Conservation (phyloP, 2,329 filamentous ascomycete species). For the Raffaelea ambrosiae region DNA sequence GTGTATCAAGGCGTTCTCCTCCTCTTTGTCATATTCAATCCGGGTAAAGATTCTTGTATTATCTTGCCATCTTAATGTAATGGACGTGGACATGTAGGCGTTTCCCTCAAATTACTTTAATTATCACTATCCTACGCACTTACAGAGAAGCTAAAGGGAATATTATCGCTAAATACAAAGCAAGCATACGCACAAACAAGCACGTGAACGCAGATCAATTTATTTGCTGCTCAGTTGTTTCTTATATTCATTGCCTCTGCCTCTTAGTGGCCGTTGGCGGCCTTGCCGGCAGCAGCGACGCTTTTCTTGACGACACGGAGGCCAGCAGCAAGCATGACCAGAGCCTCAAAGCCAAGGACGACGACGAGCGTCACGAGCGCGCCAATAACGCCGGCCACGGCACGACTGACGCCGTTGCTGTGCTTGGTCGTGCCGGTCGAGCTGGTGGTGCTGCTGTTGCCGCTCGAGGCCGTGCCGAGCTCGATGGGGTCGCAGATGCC, state of each 20-base stretch:
- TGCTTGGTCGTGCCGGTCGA: conserved; percentile 14
- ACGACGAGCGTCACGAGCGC: conserved; percentile 54
- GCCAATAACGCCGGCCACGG: conserved; percentile 75
- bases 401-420: conserved; percentile 48
- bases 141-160: too few species aligned
- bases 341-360: conserved; percentile 34
- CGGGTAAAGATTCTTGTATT: too few species aligned
- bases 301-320: conserved; percentile 39
- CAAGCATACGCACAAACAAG: too few species aligned
- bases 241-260: neutral
- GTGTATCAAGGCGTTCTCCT: too few species aligned
- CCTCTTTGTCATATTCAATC: too few species aligned
- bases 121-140: too few species aligned
- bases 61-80: too few species aligned
- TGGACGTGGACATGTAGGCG: too few species aligned
- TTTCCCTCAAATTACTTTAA: too few species aligned
- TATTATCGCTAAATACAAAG: too few species aligned
- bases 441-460: too few species aligned
- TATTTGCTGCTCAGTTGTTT: neutral
- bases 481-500: conserved; percentile 48
- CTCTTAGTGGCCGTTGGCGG: conserved; percentile 1
- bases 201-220: too few species aligned
- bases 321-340: conserved; percentile 33
- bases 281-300: conserved; percentile 9
- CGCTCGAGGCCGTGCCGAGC: conserved; percentile 17